Base-by-base conservation (phyloP, 2,329 filamentous ascomycete genomes). In the Xylariaceae sp. region DNA sequence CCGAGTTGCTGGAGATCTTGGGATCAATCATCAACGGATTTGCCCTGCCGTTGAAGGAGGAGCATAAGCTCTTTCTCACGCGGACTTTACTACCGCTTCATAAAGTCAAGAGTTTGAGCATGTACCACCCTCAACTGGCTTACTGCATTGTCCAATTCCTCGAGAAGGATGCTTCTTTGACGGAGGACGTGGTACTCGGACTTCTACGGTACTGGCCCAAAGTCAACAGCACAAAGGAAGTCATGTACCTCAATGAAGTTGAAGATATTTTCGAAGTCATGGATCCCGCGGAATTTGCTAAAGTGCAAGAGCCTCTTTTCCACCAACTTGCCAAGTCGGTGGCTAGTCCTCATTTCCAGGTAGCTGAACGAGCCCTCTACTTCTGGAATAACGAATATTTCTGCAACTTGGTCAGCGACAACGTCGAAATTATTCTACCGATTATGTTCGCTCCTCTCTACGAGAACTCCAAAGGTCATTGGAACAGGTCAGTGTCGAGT, bases 301-400 rank as follows among this genome's bases (percentile, higher is more conserved):
- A 99, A 78, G 94, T 99, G 45, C 94, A 99, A 74, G 94, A 97
- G 71, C 93, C 94, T 53, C 79, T 99, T 45, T 99, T 99, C 81
- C 92, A 96, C 69, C 94, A 99, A 74, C 82, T 99, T 65, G 92
- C 94, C 65, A 99, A 97, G 75, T 97, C 94, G 2, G 94, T 99
- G 48, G 93, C 94, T 53, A 99, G 94, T 73, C 94, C 94, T 53
- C 94, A 99, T 76, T 99, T 99, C 79, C 94, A 99, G 80, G 94
- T 99, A 60, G 94, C 94, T 15, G 94, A 99, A 77, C 87, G 94
- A 66, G 94, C 94, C 4, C 82, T 99, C 34, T 99, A 99, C 78
- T 99, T 99, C 79, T 99, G 94, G 94, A 99, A 99, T 81, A 99
- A 99, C 72, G 94, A 99, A 75, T 99, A 99, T 75, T 99, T 99